Evolutionary conservation across 306 rosid genomes (phyloP).

Genomic region (Styphnolobium japonicum): DNA sequence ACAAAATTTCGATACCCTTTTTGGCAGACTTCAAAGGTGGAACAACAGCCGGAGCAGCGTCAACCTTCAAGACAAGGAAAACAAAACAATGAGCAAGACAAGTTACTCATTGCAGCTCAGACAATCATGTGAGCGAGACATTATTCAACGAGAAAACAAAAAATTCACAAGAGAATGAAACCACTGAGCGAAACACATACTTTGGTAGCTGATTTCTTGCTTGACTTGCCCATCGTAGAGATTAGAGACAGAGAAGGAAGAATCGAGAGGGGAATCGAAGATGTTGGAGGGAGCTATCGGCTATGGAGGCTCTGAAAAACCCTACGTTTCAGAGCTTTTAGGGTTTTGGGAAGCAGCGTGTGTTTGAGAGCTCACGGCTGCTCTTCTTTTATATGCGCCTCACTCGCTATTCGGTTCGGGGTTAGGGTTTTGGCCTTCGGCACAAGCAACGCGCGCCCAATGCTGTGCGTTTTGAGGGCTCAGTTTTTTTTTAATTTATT

Average conservation of each 20-base stretch:
- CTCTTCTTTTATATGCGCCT: background rate
- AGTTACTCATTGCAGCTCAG: background rate
- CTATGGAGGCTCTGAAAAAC: conserved; percentile 42
- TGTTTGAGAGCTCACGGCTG: background rate
- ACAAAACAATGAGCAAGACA: background rate
- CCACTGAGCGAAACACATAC: conserved; percentile 22
- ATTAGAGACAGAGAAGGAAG: background rate
- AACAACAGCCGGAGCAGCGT: conserved; percentile 56
- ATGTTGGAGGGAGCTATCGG: background rate
- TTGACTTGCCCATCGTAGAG: conserved; percentile 60
- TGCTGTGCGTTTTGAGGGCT: conserved; percentile 7
- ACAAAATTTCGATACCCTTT: conserved; percentile 42
- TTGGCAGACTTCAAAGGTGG: conserved; percentile 47
- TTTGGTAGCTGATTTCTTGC: conserved; percentile 76
- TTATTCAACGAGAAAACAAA: background rate
- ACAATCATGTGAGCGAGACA: background rate
- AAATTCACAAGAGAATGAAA: background rate
- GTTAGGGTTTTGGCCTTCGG: conserved; percentile 31
- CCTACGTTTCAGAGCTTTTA: conserved; percentile 32
- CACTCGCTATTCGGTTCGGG: background rate
- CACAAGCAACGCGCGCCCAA: background rate
- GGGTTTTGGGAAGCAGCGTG: conserved; percentile 40
- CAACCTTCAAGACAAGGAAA: conserved; percentile 44
- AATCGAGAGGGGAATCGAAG: background rate
- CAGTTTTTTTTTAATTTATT: too few species aligned